Conservation (phyloP, 805 yeast genomes). For the Debaryomyces prosopidis region DNA sequence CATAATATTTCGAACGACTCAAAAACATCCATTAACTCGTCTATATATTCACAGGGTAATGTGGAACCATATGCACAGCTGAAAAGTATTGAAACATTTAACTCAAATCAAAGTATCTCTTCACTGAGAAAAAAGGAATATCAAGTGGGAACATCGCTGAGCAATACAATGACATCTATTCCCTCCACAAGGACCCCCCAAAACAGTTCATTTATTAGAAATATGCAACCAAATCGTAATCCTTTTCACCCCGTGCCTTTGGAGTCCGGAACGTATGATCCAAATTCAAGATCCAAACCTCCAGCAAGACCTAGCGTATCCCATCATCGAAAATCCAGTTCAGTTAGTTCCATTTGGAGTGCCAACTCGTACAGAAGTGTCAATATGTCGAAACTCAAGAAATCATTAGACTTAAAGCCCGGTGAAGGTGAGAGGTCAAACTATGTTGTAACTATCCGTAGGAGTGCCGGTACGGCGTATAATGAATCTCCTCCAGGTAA, state of each 20-base stretch:
- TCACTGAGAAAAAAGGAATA: not conserved
- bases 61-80: not conserved
- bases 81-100: constrained; percentile 3
- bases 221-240: not conserved
- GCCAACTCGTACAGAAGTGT: constrained; percentile 34
- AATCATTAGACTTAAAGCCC: constrained; percentile 35
- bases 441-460: constrained; percentile 48
- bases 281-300: not conserved
- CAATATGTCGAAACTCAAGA: constrained; percentile 38
- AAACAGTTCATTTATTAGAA: not conserved
- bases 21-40: not conserved
- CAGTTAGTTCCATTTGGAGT: constrained; percentile 38
- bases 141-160: not conserved
- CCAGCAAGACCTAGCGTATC: not conserved
- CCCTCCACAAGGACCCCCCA: not conserved
- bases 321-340: constrained; percentile 24
- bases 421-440: constrained; percentile 53
- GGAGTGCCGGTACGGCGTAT: constrained; percentile 49
- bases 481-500: constrained; percentile 47
- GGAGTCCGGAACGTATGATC: constrained; percentile 2
- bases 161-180: not conserved
- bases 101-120: not conserved
- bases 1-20: not conserved
- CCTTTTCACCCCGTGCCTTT: constrained; percentile 1
- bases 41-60: not conserved